phyloP scores from a whole-genome alignment of 805 yeast species.

The Zygotorulaspora sp. region DNA sequence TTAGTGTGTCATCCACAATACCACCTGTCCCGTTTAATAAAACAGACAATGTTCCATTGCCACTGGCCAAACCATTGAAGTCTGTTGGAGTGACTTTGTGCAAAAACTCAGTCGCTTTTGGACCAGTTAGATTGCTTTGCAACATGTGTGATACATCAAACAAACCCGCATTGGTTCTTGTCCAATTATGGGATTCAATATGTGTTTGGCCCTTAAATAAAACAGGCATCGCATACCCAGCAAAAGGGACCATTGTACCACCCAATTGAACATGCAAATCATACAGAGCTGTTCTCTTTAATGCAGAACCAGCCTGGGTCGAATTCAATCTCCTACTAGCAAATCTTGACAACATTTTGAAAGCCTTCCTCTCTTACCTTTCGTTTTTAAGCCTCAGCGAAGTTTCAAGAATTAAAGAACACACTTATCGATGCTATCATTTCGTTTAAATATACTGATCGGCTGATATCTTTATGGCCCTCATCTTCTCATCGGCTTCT shows the following conservation, averaged over 20 bases:
- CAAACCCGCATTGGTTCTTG: slow-evolving; percentile 77
- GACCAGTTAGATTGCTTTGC: slow-evolving; percentile 76
- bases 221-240: slow-evolving; percentile 96
- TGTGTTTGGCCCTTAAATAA: slow-evolving; percentile 80
- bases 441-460: too few relatives aligned
- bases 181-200: slow-evolving; percentile 93
- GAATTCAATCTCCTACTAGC: slow-evolving; percentile 31
- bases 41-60: slow-evolving; percentile 71
- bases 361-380: too few relatives aligned
- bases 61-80: slow-evolving; percentile 49
- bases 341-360: slow-evolving; percentile 6
- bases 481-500: neutral
- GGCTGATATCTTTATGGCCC: too few relatives aligned
- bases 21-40: slow-evolving; percentile 74
- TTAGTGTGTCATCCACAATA: slow-evolving; percentile 87
- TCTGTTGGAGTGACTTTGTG: slow-evolving; percentile 89
- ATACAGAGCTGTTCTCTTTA: slow-evolving; percentile 71
- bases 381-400: too few relatives aligned
- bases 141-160: slow-evolving; percentile 98
- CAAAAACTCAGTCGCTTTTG: slow-evolving; percentile 59
- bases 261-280: slow-evolving; percentile 73
- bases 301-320: slow-evolving; percentile 29
- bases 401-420: too few relatives aligned
- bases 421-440: too few relatives aligned
- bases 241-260: slow-evolving; percentile 92